Conservation (phyloP, 345 rosid species). For the Garcia nutans region DNA sequence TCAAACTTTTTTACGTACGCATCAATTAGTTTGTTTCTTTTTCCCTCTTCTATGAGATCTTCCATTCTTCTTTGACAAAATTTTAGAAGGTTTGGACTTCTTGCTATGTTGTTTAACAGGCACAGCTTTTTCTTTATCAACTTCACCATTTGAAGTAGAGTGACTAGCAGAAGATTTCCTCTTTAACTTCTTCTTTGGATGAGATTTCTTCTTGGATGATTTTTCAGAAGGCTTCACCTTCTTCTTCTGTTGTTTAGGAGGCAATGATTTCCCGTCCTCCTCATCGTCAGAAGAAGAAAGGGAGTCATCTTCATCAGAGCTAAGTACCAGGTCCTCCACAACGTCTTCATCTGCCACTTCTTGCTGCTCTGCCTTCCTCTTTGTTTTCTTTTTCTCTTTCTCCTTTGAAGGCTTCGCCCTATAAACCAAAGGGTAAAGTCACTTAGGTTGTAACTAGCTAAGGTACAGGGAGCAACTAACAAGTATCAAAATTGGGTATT, state of each 20-base stretch:
- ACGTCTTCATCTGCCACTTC: slow-evolving; percentile 68
- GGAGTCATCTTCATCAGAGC: slow-evolving; percentile 73
- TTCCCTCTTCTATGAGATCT: slow-evolving; percentile 7
- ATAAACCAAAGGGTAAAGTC: slow-evolving; percentile 12
- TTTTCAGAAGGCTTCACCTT: slow-evolving; percentile 29
- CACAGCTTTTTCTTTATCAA: slow-evolving; percentile 2
- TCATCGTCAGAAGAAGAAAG: slow-evolving; percentile 32
- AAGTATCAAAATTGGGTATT: background rate
- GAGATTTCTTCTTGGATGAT: slow-evolving; percentile 21
- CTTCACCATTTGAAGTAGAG: slow-evolving; percentile 1
- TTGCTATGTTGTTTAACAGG: background rate
- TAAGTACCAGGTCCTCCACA: slow-evolving; percentile 80
- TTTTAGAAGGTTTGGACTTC: slow-evolving; percentile 5
- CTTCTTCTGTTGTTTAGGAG: slow-evolving; percentile 18
- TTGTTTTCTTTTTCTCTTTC: slow-evolving; percentile 54
- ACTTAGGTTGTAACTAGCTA: background rate
- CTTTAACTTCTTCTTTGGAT: slow-evolving; percentile 23
- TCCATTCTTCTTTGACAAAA: slow-evolving; percentile 8
- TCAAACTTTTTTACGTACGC: background rate
- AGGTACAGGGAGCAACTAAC: background rate
- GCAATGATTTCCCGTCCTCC: slow-evolving; percentile 18
- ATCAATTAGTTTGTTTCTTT: slow-evolving; percentile 21
- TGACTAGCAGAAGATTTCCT: slow-evolving; percentile 13
- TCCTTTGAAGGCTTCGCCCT: slow-evolving; percentile 47
- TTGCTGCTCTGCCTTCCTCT: slow-evolving; percentile 28